Percentiles rank a stretch among this genome's conserved stretches.
These are phyloP conservation scores for Ceriops zippeliana DNA, from an alignment of 345 rosid genomes.

Conservation along the genomic window DNA sequence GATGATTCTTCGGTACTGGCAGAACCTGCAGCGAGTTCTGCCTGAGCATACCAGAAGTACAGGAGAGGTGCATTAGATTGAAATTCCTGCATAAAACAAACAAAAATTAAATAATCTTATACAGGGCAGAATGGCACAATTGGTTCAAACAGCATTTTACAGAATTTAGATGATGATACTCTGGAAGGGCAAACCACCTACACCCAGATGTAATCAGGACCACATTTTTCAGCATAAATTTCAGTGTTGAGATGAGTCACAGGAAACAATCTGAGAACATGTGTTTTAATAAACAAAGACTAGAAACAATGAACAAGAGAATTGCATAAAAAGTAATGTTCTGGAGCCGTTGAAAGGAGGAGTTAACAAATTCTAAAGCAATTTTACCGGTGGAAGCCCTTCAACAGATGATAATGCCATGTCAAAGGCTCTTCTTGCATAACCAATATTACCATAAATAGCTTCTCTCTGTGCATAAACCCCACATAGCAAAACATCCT, in stretches of 20 bases:
- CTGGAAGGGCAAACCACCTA: no score
- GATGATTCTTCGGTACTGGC: conserved; percentile 38
- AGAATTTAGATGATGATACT: no score
- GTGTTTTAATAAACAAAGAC: no score
- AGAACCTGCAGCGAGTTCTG: conserved; percentile 49
- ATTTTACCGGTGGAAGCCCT: conserved; percentile 67
- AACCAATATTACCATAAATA: conserved; percentile 69
- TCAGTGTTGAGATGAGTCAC: no score
- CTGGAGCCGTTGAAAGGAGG: not conserved
- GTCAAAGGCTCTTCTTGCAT: conserved; percentile 88
- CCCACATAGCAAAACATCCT: conserved; percentile 94
- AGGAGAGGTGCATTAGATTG: conserved; percentile 60
- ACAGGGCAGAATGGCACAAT: no score
- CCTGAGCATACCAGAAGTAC: conserved; percentile 87
- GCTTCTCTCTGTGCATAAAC: conserved; percentile 93
- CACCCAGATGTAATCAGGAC: no score
- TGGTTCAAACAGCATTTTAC: no score
- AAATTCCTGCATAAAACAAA: conserved; percentile 50
- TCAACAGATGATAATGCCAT: conserved; percentile 82
- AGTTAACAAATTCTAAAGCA: not conserved
- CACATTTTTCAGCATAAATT: no score
- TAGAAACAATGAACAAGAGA: no score
- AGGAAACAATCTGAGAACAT: no score
- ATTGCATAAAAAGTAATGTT: no score
- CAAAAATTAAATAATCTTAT: conserved; percentile 15